phyloP scores from a whole-genome alignment of 1,284 basidiomycete genomes.

The Meira miltonrushii region DNA sequence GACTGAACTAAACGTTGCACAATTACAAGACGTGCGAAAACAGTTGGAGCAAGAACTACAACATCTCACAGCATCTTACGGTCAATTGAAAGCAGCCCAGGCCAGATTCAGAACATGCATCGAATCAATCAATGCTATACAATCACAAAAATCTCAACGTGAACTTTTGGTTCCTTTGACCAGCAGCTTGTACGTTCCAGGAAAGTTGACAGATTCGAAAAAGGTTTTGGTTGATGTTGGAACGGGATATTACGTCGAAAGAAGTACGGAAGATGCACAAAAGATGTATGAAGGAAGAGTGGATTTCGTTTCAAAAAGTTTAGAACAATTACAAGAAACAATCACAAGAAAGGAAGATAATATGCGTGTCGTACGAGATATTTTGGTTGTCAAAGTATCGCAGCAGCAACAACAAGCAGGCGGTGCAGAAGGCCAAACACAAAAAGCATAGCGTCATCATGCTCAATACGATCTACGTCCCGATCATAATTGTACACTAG shows the following conservation, averaged over 20 bases:
- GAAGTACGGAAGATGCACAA: slow-evolving; percentile 54
- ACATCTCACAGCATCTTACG: slow-evolving; percentile 85
- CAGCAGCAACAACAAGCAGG: slow-evolving; percentile 3
- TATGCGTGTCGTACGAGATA: slow-evolving; percentile 43
- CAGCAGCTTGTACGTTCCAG: slow-evolving; percentile 89
- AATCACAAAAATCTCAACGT: slow-evolving; percentile 69
- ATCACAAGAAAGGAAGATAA: slow-evolving; percentile 49
- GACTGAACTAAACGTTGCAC: neutral
- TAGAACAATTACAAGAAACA: slow-evolving; percentile 48
- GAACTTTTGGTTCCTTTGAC: slow-evolving; percentile 85
- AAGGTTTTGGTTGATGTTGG: slow-evolving; percentile 92
- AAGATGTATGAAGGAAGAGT: slow-evolving; percentile 45
- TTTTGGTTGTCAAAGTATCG: slow-evolving; percentile 27
- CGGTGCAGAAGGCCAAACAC: neutral
- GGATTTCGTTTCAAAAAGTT: slow-evolving; percentile 41
- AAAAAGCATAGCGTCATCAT: neutral
- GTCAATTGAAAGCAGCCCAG: slow-evolving; percentile 86
- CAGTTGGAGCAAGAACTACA: slow-evolving; percentile 69
- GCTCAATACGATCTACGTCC: too few relatives aligned
- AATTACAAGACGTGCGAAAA: slow-evolving; percentile 45
- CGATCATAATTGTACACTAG: too few relatives aligned
- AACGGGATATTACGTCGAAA: slow-evolving; percentile 92
- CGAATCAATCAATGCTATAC: slow-evolving; percentile 73
- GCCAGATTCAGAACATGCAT: slow-evolving; percentile 84
- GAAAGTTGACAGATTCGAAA: slow-evolving; percentile 74